Base-by-base conservation (phyloP, 306 rosid species). In the Cucurbita pepo region DNA sequence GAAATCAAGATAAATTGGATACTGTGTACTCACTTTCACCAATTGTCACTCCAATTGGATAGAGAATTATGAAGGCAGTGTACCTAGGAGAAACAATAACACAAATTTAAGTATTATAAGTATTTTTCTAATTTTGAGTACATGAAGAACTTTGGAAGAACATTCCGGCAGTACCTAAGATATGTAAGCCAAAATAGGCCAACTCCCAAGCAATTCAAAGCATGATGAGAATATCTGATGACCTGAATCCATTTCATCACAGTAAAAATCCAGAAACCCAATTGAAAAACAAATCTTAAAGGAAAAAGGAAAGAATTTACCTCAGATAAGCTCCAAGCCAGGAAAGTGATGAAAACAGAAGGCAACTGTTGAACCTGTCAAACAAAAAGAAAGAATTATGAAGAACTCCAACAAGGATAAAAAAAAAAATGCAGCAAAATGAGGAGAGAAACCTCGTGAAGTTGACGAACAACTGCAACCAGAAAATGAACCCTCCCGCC, bases 241-340 rank as follows among this genome's bases (percentile, higher is more conserved):
- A 88, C 78, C 98, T 94, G 90, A 87, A 88, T 36, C 76, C 75
- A 81, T 36, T n/a, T 56, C 55, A 67, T 45, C 53, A 43, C 21
- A 56, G 65, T 56, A 37, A 73, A 43, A 8, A 54, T 56, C 61
- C 18, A 56, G 52, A 54, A 54, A 73, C 6, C 37, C 54, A 54
- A 40, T 3, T 37, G 12, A 16, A 14, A 56, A 21, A 6, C 40
- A 6, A 66, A 66, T 12, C 47, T 66, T 19, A 6, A 65, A 3
- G 70, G 69, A 56, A 76, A 72, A 81, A 48, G 74, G 69, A 77
- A 58, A 30, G 55, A 69, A 75, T 56, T 76, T 71, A 91, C 99
- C 91, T 94, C 97, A 79, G 85, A 79, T 56, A 86, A 72, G 87
- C 95, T 89, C 99, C 99, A 91, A 55, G 95, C 91, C 72, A 85